These are phyloP conservation scores for Verticillium nonalfalfae DNA, from an alignment of 2,329 filamentous ascomycete species.

Conservation along the genomic window DNA sequence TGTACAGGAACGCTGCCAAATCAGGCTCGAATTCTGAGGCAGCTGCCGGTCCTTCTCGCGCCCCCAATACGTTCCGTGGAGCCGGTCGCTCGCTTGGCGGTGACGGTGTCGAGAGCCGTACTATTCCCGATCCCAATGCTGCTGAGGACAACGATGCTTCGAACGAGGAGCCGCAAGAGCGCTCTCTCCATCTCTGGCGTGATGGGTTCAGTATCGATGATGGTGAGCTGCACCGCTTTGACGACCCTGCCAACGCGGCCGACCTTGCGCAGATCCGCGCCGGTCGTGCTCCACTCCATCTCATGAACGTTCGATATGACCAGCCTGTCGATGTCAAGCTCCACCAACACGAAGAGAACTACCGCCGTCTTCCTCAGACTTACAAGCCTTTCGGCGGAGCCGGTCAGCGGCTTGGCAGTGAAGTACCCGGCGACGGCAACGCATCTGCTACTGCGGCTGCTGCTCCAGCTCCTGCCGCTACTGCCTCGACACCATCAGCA, in stretches of 20 bases:
- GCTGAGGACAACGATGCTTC: constrained; percentile 12
- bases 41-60: constrained; percentile 43
- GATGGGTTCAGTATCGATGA: constrained; percentile 85
- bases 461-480: constrained; percentile 15
- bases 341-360: constrained; percentile 69
- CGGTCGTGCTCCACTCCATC: constrained; percentile 68
- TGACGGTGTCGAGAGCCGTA: constrained; percentile 65
- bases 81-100: constrained; percentile 71
- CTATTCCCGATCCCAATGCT: constrained; percentile 54
- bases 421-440: constrained; percentile 55
- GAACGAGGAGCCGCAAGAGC: constrained; percentile 49
- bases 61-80: constrained; percentile 55
- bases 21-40: constrained; percentile 34
- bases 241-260: constrained; percentile 67
- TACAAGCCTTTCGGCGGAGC: constrained; percentile 70
- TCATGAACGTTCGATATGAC: constrained; percentile 69
- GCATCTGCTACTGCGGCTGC: constrained; percentile 11
- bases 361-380: constrained; percentile 64
- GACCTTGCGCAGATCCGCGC: constrained; percentile 71
- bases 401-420: constrained; percentile 70
- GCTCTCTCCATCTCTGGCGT: constrained; percentile 72
- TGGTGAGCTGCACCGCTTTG: constrained; percentile 69
- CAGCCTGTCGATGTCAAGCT: constrained; percentile 77
- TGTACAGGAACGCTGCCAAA: constrained; percentile 51
- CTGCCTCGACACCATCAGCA: constrained; percentile 24